Conservation (phyloP, 768 basidiomycete genomes). For the Phanerochaete sordida region DNA sequence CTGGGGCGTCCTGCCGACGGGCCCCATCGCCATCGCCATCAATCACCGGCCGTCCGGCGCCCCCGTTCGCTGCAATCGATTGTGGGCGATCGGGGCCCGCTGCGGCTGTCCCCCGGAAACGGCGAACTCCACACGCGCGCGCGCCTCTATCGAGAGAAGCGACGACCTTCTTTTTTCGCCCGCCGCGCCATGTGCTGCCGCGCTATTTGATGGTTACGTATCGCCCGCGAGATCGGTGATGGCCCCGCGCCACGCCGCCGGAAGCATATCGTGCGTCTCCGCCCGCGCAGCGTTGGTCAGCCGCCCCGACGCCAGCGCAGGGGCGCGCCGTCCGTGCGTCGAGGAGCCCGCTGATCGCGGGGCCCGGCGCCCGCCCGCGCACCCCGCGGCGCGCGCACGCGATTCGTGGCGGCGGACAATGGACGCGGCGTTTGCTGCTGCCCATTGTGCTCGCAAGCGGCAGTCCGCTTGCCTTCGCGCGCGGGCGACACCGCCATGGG, state of each 20-base stretch:
- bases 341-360: no score
- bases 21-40: background rate
- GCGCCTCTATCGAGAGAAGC: no score
- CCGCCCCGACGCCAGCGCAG: background rate
- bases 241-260: slow-evolving; percentile 6
- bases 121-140: background rate
- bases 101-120: background rate
- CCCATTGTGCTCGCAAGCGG: background rate
- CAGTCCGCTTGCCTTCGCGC: background rate
- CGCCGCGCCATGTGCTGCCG: background rate
- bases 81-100: background rate
- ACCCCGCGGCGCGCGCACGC: no score
- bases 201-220: background rate
- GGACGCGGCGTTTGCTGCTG: no score
- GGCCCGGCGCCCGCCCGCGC: no score
- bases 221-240: background rate
- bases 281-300: background rate
- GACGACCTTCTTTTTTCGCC: no score
- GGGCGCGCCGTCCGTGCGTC: background rate
- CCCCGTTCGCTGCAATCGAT: background rate
- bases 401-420: no score
- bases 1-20: background rate
- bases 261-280: background rate
- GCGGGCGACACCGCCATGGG: background rate
- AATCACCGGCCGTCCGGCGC: background rate